Conservation (phyloP, 352 stramenopile genomes). For the Globisporangium iwayamae region DNA sequence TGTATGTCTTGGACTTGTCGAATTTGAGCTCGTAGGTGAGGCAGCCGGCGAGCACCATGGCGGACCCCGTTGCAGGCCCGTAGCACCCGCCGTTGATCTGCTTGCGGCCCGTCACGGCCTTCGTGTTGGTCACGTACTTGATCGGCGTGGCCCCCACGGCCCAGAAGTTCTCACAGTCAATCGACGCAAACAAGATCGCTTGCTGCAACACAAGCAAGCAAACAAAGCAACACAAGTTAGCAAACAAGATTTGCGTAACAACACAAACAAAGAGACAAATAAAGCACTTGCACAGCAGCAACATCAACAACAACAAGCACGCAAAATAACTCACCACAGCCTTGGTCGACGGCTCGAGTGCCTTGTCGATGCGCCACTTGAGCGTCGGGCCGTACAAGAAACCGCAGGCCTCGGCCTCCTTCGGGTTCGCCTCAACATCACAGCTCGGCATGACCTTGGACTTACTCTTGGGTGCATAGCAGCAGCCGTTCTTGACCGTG, state of each 20-base stretch:
- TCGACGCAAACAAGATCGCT: conserved; percentile 81
- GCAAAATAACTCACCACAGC: conserved; percentile 20
- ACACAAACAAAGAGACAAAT: no score
- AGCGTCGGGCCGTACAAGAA: conserved; percentile 84
- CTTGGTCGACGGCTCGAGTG: conserved; percentile 42
- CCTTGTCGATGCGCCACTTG: conserved; percentile 74
- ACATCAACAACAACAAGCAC: not conserved
- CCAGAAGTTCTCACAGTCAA: conserved; percentile 85
- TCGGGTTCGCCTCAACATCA: conserved; percentile 52
- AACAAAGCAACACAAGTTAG: not conserved
- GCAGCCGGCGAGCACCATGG: conserved; percentile 83
- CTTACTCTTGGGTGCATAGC: conserved; percentile 50
- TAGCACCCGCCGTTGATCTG: conserved; percentile 86
- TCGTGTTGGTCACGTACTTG: conserved; percentile 68
- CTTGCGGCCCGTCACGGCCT: conserved; percentile 71
- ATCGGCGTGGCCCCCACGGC: conserved; percentile 73
- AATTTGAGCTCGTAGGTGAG: conserved; percentile 66
- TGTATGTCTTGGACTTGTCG: conserved; percentile 80
- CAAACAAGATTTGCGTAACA: no score
- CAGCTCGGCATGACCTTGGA: conserved; percentile 57
- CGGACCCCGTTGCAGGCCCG: conserved; percentile 37
- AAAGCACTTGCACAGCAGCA: no score
- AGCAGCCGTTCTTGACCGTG: conserved; percentile 73
- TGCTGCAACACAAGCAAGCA: conserved; percentile 14
- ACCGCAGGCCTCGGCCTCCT: conserved; percentile 62